These are phyloP conservation scores for Penicillium flavigenum DNA, from an alignment of 495 filamentous ascomycete species.

Conservation along the genomic window DNA sequence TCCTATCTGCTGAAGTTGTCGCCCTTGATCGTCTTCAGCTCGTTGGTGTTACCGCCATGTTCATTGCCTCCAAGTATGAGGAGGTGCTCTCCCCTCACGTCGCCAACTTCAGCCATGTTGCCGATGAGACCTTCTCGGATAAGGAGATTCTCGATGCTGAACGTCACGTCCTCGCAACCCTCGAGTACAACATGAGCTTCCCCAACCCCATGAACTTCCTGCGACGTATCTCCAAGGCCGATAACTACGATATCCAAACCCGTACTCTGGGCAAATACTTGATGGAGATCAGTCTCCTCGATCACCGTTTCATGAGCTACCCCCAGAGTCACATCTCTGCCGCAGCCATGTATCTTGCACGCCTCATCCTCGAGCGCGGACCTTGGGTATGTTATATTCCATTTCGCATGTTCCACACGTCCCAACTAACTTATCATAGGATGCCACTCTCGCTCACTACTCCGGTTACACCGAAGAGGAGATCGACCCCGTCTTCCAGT, in stretches of 20 bases:
- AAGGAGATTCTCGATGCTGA: slow-evolving; percentile 96
- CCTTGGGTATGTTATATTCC: slow-evolving; percentile 68
- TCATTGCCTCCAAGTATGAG: slow-evolving; percentile 98
- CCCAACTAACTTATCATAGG: slow-evolving; percentile 48
- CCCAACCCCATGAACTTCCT: slow-evolving; percentile 99
- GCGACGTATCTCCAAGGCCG: slow-evolving; percentile 95
- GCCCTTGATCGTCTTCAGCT: slow-evolving; percentile 93
- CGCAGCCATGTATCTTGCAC: slow-evolving; percentile 90
- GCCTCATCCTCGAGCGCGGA: slow-evolving; percentile 83
- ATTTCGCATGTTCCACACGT: slow-evolving; percentile 2
- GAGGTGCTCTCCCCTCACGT: slow-evolving; percentile 97
- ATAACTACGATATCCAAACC: slow-evolving; percentile 96
- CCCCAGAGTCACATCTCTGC: slow-evolving; percentile 87
- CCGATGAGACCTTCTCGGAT: slow-evolving; percentile 96
- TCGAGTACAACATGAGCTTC: slow-evolving; percentile 97
- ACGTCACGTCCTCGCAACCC: slow-evolving; percentile 81
- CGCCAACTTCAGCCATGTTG: slow-evolving; percentile 92
- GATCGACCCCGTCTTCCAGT: slow-evolving; percentile 83
- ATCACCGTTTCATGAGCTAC: slow-evolving; percentile 86
- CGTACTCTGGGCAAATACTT: slow-evolving; percentile 96
- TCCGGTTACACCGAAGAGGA: slow-evolving; percentile 91
- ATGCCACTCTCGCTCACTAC: slow-evolving; percentile 87
- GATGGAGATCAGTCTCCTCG: slow-evolving; percentile 94
- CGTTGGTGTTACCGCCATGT: slow-evolving; percentile 96
- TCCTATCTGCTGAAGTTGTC: slow-evolving; percentile 89